Conservation (phyloP, 805 yeast species). For the Diddensiella transvaalensis region DNA sequence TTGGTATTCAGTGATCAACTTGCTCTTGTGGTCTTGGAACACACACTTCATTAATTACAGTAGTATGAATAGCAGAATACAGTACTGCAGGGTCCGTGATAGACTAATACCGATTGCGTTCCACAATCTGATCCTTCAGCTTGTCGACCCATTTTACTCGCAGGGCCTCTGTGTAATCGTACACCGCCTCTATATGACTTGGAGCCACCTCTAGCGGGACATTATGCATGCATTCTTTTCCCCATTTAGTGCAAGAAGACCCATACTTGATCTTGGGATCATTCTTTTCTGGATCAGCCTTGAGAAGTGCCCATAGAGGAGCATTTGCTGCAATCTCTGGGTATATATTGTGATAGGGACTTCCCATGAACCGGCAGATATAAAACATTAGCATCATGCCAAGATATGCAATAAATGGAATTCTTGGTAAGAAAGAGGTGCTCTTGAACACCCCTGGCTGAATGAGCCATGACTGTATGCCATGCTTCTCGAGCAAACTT, state of each 20-base stretch:
- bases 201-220: not conserved
- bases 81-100: too few relatives aligned
- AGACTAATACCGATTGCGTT: conserved; percentile 31
- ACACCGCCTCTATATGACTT: conserved; percentile 35
- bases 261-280: conserved; percentile 62
- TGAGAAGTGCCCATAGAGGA: conserved; percentile 61
- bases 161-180: conserved; percentile 55
- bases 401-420: conserved; percentile 32
- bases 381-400: conserved; percentile 86
- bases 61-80: too few relatives aligned
- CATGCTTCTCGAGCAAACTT: conserved; percentile 43
- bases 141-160: conserved; percentile 69
- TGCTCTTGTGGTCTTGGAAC: too few relatives aligned
- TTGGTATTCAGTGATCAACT: too few relatives aligned
- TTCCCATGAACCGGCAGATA: conserved; percentile 75
- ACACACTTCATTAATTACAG: too few relatives aligned
- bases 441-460: conserved; percentile 95
- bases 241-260: conserved; percentile 63
- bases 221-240: conserved; percentile 43
- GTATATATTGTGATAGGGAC: conserved; percentile 82
- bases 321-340: conserved; percentile 92
- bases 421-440: conserved; percentile 60
- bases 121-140: conserved; percentile 67
- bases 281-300: conserved; percentile 46
- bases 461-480: conserved; percentile 68